Conservation (phyloP, 768 basidiomycete species). For the Leccinum subgranulosum region DNA sequence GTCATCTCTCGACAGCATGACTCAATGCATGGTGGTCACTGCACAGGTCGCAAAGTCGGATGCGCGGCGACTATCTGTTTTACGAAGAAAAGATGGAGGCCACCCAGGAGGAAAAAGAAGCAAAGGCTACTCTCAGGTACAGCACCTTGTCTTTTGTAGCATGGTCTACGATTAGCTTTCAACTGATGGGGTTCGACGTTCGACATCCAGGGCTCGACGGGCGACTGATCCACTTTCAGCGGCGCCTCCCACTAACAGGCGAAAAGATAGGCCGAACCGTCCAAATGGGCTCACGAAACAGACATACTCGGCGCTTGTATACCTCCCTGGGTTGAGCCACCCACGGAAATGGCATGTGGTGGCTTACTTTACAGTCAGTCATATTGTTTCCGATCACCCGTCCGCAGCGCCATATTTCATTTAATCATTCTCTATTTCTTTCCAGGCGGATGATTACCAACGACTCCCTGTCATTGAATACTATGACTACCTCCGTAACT, state of each 20-base stretch:
- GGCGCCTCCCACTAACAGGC: constrained; percentile 57
- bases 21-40: neutral
- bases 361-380: constrained; percentile 72
- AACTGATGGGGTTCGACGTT: neutral
- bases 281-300: constrained; percentile 83
- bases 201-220: constrained; percentile 45
- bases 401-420: constrained; percentile 5
- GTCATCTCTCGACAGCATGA: neutral
- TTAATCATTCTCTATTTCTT: neutral
- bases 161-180: neutral
- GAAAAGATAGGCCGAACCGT: constrained; percentile 76
- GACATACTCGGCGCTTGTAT: constrained; percentile 76
- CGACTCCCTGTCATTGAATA: constrained; percentile 70
- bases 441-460: constrained; percentile 64
- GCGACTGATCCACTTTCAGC: constrained; percentile 59
- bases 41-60: constrained; percentile 79
- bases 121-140: constrained; percentile 75
- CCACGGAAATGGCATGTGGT: constrained; percentile 81
- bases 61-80: constrained; percentile 80
- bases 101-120: constrained; percentile 74
- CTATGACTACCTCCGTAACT: constrained; percentile 67
- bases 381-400: neutral
- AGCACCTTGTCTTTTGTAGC: constrained; percentile 12
- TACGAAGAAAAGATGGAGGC: constrained; percentile 84
- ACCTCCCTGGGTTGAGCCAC: constrained; percentile 54